These are phyloP conservation scores for Brettanomyces sp. DNA, from an alignment of 805 yeast genomes.

Conservation along the genomic window DNA sequence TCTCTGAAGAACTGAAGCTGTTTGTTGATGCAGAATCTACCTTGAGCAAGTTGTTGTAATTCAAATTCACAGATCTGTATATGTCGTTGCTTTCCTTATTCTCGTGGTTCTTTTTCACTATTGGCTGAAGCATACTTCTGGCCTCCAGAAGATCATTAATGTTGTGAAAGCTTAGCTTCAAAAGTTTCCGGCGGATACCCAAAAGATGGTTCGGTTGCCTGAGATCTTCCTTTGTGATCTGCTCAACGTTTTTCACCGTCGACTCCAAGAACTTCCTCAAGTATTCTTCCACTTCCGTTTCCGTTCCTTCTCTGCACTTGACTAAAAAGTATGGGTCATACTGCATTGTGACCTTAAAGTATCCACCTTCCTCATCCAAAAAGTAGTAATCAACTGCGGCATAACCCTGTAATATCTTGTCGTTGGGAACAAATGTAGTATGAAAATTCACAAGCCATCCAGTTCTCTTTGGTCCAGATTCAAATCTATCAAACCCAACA, in stretches of 20 bases:
- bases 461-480: constrained; percentile 55
- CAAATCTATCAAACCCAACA: constrained; percentile 84
- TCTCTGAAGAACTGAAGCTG: constrained; percentile 10
- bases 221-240: constrained; percentile 70
- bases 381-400: constrained; percentile 94
- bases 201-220: constrained; percentile 76
- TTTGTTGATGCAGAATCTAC: constrained; percentile 21
- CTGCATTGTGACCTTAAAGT: constrained; percentile 75
- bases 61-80: constrained; percentile 47
- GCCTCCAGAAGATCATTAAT: constrained; percentile 67
- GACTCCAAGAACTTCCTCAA: constrained; percentile 59
- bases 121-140: constrained; percentile 58
- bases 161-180: constrained; percentile 68
- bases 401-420: constrained; percentile 52
- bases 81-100: constrained; percentile 57
- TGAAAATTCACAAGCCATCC: constrained; percentile 98
- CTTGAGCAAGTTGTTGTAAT: constrained; percentile 22
- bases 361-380: constrained; percentile 92
- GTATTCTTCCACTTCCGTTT: constrained; percentile 79
- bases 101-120: constrained; percentile 56
- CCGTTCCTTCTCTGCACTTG: constrained; percentile 49
- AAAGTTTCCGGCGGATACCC: constrained; percentile 57
- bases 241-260: constrained; percentile 43
- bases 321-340: constrained; percentile 84
- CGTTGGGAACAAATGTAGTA: constrained; percentile 60